Conservation (phyloP, 768 basidiomycete genomes). For the Leccinum incarnatum region DNA sequence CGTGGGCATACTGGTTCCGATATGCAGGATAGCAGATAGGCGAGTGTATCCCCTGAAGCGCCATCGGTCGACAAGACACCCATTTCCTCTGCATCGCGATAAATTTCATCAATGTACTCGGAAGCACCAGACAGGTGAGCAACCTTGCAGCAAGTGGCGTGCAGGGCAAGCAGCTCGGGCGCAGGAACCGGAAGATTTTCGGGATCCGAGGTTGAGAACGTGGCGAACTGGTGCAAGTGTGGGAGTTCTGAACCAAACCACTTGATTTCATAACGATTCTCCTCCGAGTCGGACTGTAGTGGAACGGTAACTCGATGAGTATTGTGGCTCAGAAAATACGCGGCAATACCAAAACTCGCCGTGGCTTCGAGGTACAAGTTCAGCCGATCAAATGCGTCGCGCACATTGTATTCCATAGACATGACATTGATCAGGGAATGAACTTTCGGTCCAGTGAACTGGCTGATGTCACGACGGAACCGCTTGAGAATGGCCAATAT, state of each 20-base stretch:
- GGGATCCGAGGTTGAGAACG: slow-evolving; percentile 6
- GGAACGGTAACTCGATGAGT: background rate
- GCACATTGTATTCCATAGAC: background rate
- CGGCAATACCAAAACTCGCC: background rate
- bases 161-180: slow-evolving; percentile 12
- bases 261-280: slow-evolving; percentile 7
- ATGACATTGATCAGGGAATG: slow-evolving; percentile 12
- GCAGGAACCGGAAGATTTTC: slow-evolving; percentile 15
- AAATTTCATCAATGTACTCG: slow-evolving; percentile 17
- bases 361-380: slow-evolving; percentile 6
- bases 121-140: slow-evolving; percentile 24
- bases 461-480: background rate
- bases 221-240: background rate
- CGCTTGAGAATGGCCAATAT: background rate
- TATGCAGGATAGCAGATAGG: background rate
- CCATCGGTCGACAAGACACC: slow-evolving; percentile 4
- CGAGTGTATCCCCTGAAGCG: background rate
- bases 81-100: slow-evolving; percentile 4
- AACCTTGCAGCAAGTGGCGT: slow-evolving; percentile 25
- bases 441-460: background rate
- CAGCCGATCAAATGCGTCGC: slow-evolving; percentile 6
- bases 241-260: background rate
- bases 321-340: background rate
- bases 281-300: background rate
- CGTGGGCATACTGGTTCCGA: background rate